Conservation (phyloP, 2,329 filamentous ascomycete species). For the Xylaria multiplex region DNA sequence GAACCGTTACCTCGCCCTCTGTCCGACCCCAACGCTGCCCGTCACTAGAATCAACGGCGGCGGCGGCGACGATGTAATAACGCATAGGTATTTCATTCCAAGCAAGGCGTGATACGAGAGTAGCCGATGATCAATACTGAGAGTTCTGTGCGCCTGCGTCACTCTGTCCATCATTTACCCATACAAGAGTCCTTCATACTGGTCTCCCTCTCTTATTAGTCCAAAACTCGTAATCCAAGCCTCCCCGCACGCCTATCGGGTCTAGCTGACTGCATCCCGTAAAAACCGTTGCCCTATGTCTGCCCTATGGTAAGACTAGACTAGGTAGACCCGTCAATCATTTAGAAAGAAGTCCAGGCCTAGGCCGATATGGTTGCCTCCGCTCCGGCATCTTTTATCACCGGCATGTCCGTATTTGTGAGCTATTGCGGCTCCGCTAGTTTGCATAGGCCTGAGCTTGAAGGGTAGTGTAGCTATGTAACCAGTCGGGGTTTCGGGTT, state of each 20-base stretch:
- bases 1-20: slow-evolving; percentile 11
- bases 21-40: slow-evolving; percentile 12
- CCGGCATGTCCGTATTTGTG: slow-evolving; percentile 27
- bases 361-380: slow-evolving; percentile 15
- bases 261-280: slow-evolving; percentile 24
- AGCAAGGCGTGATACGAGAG: slow-evolving; percentile 17
- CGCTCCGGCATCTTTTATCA: slow-evolving; percentile 17
- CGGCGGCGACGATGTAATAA: neutral
- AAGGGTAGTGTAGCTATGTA: slow-evolving; percentile 10
- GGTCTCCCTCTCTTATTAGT: slow-evolving; percentile 7
- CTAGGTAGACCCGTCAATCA: slow-evolving; percentile 19
- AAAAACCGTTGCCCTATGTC: slow-evolving; percentile 1
- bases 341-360: slow-evolving; percentile 18
- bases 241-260: slow-evolving; percentile 22
- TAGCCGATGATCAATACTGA: slow-evolving; percentile 19
- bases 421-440: slow-evolving; percentile 33
- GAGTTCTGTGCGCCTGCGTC: slow-evolving; percentile 18
- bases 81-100: neutral
- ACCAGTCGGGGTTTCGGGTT: neutral
- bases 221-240: slow-evolving; percentile 17
- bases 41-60: slow-evolving; percentile 14
- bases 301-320: neutral
- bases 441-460: slow-evolving; percentile 24
- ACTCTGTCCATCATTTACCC: slow-evolving; percentile 2
- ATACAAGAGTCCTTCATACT: neutral